A percentile compares a stretch with the other conserved stretches of the same genome.
phyloP scores from a whole-genome alignment of 176 grass and related monocot genomes.

The Musa schizocarpa region DNA sequence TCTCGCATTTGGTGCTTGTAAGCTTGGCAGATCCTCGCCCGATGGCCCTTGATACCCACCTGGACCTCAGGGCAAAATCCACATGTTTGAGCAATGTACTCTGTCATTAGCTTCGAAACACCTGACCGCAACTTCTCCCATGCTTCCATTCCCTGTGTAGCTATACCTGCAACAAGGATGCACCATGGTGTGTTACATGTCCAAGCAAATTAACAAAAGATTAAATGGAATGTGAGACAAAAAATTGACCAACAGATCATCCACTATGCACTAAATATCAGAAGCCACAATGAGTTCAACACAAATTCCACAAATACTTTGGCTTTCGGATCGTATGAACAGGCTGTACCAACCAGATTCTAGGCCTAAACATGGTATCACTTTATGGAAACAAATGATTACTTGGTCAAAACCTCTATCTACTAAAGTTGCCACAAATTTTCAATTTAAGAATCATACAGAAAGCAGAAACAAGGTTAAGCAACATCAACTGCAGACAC shows the following conservation, averaged over 20 bases:
- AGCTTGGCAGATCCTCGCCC: slow-evolving; percentile 26
- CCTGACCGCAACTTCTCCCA: slow-evolving; percentile 19
- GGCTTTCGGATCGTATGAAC: background rate
- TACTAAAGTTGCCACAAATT: background rate
- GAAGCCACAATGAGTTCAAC: background rate
- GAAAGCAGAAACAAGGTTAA: background rate
- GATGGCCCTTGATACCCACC: slow-evolving; percentile 20
- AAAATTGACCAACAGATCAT: too few species aligned
- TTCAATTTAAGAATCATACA: background rate
- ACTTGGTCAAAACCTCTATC: background rate
- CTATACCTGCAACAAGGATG: slow-evolving; percentile 11
- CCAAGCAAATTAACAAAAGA: background rate
- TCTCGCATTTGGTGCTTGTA: slow-evolving; percentile 25
- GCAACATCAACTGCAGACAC: too few species aligned
- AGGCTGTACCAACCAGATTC: background rate
- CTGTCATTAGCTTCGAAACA: slow-evolving; percentile 16
- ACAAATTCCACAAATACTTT: background rate
- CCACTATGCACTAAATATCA: too few species aligned
- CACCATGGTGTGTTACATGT: background rate
- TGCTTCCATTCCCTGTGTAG: slow-evolving; percentile 12
- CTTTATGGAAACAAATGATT: background rate
- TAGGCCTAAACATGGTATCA: background rate
- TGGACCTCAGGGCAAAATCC: slow-evolving; percentile 28
- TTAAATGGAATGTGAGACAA: background rate
- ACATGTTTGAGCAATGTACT: slow-evolving; percentile 24